Base-by-base conservation (phyloP, 2,329 filamentous ascomycete species). In the Cladophialophora psammophila region DNA sequence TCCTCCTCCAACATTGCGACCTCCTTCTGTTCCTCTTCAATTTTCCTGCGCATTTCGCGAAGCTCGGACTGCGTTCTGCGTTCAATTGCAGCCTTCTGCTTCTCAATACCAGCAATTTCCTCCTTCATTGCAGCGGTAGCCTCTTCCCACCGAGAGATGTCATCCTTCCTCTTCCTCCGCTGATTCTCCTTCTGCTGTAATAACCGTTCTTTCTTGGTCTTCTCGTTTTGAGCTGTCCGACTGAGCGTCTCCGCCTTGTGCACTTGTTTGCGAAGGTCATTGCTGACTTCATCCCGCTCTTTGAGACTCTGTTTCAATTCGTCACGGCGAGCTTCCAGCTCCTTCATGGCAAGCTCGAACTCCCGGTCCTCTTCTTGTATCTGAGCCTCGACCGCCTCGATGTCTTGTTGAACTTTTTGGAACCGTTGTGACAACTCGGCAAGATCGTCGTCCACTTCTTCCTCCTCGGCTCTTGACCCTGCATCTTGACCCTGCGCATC, bases 281-380 rank as follows among this genome's bases (percentile, higher is more conserved):
- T 89, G 57, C 93, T 97, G 59, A 90, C 91, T 74, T 96, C 93
- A 71, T 98, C 94, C 77, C 96, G 97, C 75, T 96, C 92, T 76
- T 92, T 95, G 62, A 95, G 84, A 20, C 89, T 85, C 69, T 90
- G 89, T 74, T 87, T 90, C 76, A 97, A 88, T 59, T 90, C 86
- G 71, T 96, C 92, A 67, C 92, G 90, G 74, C 96, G 92, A 66
- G 88, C 88, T 63, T 90, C 87, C 36, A 97, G 77, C 53, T 91
- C 88, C 45, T 88, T 86, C 71, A 92, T 80, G 60, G 87, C 80
- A n/a, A 84, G 82, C 71, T 87, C 87, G 66, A 88, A 88, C 60
- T 94, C 91, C 42, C 88, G 87, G 64, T 92, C 88, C 69, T 94
- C 91, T 62, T 83, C 81, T 15, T 75, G 82, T 31, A 91, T 89